phyloP scores from a whole-genome alignment of 805 yeast species.

The Wickerhamomyces rabaulensis region DNA sequence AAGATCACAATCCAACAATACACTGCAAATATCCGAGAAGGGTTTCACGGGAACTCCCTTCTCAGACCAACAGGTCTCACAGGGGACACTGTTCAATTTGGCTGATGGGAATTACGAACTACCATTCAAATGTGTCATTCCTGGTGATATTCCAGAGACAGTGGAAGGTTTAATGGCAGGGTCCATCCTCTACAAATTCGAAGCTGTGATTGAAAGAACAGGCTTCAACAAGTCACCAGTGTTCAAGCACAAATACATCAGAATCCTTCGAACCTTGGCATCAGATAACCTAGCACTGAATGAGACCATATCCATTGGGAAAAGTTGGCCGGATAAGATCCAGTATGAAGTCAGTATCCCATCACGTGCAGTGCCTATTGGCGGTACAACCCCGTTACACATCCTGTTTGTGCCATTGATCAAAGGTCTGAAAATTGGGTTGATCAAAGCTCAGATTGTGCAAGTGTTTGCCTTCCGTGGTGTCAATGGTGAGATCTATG shows the following conservation, averaged over 20 bases:
- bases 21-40: constrained; percentile 22
- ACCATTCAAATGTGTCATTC: constrained; percentile 78
- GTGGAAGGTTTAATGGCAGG: constrained; percentile 85
- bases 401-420: constrained; percentile 70
- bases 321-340: constrained; percentile 84
- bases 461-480: constrained; percentile 64
- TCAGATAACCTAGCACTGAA: constrained; percentile 66
- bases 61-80: constrained; percentile 16
- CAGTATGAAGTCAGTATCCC: constrained; percentile 87
- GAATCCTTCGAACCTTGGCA: constrained; percentile 78
- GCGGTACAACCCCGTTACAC: constrained; percentile 65
- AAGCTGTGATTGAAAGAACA: constrained; percentile 69
- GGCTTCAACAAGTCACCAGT: constrained; percentile 44
- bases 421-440: constrained; percentile 71
- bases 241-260: constrained; percentile 50
- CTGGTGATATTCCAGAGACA: constrained; percentile 76
- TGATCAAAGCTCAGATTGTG: constrained; percentile 56
- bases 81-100: constrained; percentile 33
- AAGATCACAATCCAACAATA: constrained; percentile 20
- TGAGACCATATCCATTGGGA: constrained; percentile 86
- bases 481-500: constrained; percentile 45
- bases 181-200: constrained; percentile 63
- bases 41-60: constrained; percentile 31
- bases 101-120: constrained; percentile 77
- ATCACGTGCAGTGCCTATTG: constrained; percentile 81